Evolutionary conservation across 192 early-diverging fungal species (phyloP).

Genomic region (Linnemannia exigua): DNA sequence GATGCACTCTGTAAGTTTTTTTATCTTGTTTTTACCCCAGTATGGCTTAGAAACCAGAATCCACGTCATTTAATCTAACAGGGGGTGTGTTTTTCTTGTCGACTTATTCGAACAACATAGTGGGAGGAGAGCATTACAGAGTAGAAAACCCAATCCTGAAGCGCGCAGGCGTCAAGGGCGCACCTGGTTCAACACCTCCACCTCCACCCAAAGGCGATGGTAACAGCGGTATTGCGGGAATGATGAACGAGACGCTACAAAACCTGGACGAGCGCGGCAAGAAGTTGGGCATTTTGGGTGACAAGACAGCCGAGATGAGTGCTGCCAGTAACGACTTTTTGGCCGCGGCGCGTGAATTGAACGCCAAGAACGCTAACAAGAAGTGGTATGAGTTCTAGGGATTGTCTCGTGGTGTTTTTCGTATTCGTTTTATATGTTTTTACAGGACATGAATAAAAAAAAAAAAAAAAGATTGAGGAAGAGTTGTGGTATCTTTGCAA

Average conservation of each 20-base stretch:
- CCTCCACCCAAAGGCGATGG: slow-evolving; percentile 2
- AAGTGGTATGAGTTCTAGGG: slow-evolving; percentile 77
- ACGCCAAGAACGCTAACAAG: slow-evolving; percentile 72
- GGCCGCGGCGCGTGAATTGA: slow-evolving; percentile 69
- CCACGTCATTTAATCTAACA: too few relatives aligned
- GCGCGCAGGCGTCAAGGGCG: slow-evolving; percentile 40
- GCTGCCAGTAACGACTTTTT: slow-evolving; percentile 69
- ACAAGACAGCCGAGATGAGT: slow-evolving; percentile 70
- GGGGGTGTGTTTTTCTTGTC: not conserved
- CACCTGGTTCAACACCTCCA: not conserved
- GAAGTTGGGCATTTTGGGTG: slow-evolving; percentile 65
- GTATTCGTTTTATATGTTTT: not conserved
- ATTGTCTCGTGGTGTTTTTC: not conserved
- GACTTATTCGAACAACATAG: not conserved
- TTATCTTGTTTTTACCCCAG: not conserved
- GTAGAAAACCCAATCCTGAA: slow-evolving; percentile 45
- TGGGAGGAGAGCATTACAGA: slow-evolving; percentile 37
- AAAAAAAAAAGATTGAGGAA: not conserved
- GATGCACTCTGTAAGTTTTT: slow-evolving; percentile 44
- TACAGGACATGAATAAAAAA: not conserved
- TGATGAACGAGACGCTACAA: slow-evolving; percentile 40
- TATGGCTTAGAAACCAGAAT: too few relatives aligned
- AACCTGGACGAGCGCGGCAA: slow-evolving; percentile 79
- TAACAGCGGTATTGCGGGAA: slow-evolving; percentile 8
- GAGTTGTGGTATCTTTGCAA: too few relatives aligned